These are phyloP conservation scores for Phytophthora sansomeana DNA, from an alignment of 352 stramenopile species.

Conservation along the genomic window DNA sequence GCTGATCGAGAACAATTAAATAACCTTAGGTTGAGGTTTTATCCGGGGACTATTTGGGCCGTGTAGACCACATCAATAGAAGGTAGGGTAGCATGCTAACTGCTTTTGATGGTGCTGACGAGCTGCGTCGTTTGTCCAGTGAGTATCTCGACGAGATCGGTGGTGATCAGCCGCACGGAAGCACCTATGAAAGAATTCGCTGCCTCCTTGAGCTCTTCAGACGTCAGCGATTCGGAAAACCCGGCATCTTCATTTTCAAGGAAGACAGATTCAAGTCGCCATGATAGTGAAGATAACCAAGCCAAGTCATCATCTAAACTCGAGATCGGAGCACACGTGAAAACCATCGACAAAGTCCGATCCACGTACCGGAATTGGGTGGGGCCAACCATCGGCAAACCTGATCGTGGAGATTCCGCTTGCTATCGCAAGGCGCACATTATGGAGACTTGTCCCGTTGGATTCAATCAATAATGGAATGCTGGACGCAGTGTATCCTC, in stretches of 20 bases:
- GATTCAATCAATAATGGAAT: slow-evolving; percentile 48
- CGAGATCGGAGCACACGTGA: slow-evolving; percentile 21
- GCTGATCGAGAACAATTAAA: too few species aligned
- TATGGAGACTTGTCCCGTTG: slow-evolving; percentile 39
- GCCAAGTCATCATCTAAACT: not conserved
- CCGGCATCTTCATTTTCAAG: not conserved
- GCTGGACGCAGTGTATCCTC: slow-evolving; percentile 61
- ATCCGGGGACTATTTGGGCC: too few species aligned
- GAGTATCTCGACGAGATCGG: not conserved
- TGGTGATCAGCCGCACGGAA: not conserved
- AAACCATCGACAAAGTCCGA: slow-evolving; percentile 38
- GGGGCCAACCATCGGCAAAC: slow-evolving; percentile 32
- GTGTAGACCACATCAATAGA: too few species aligned
- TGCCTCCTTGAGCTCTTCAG: not conserved
- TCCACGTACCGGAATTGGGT: slow-evolving; percentile 39
- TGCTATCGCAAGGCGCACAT: slow-evolving; percentile 38
- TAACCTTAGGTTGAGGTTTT: too few species aligned
- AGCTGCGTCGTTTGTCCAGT: not conserved
- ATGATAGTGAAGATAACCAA: not conserved
- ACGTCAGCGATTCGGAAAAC: not conserved
- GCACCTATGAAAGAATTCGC: not conserved
- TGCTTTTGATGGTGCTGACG: not conserved
- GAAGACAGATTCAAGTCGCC: not conserved
- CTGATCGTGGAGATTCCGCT: slow-evolving; percentile 27
- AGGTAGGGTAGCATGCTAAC: too few species aligned